Evolutionary conservation across 1,284 basidiomycete species (phyloP), one percentile per base, ranked within the genome.

Genomic region (Athelia sp.): DNA sequence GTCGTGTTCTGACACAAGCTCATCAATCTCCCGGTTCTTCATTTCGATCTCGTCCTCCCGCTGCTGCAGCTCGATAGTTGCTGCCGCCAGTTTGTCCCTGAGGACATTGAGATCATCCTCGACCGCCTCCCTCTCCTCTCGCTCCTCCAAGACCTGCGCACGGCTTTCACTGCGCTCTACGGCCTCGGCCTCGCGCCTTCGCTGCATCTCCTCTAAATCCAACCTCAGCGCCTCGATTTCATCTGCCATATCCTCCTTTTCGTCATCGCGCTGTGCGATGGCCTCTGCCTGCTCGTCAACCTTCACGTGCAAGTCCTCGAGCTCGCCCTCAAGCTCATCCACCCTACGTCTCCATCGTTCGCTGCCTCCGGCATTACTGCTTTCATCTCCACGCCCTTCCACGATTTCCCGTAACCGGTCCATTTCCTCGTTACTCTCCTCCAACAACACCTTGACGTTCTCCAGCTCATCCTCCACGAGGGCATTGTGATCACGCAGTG

Each of bases 31-130:
- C 48, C 75, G 72, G 46, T 77, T 74, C 72, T 85, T 82, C 63
- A 82, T 72, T 49, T 88, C 85, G n/a, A 88, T 65, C 31, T 93
- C 90, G 56, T 89, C 87, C 57, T 92, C 90, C 62, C 81, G 85
- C 64, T 88, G 82, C 62, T 90, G 86, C 23, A 91, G 67, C 64
- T 92, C 88, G 54, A 93, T 90, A 58, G 83, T 76, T 3, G 82
- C 78, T 0, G 87, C 87, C 0, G 90, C 86, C 2, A 91, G 72
- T 62, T 82, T 82, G 66, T 93, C 90, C 45, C 83, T 72, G 36
- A 88, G 67, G 0, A 78, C 73, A 57, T 90, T 89, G 48, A 90
- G 62, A 55, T 84, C 84, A 14, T 86, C 86, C 59, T 90, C 84
- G 2, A 85, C 76, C 1, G 79, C 81, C 58, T 89, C 85, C 23